phyloP scores from a whole-genome alignment of 257 asterid species.

The Gentiana macrophylla region DNA sequence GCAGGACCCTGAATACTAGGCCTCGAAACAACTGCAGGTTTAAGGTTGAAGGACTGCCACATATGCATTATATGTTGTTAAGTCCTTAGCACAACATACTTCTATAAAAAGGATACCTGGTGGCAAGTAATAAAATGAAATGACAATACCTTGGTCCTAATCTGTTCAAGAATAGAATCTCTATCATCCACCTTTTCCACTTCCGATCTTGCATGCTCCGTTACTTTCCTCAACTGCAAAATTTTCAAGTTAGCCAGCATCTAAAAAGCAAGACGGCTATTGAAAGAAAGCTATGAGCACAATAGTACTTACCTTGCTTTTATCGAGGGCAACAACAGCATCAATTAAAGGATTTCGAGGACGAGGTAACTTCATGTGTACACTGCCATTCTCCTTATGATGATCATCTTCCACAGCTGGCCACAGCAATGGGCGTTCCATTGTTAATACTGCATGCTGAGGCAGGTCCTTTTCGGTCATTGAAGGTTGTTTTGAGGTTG shows the following conservation, averaged over 20 bases:
- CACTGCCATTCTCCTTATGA: slow-evolving; percentile 27
- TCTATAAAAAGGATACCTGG: neutral
- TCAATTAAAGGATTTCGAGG: slow-evolving; percentile 64
- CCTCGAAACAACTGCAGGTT: slow-evolving; percentile 52
- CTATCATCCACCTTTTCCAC: slow-evolving; percentile 53
- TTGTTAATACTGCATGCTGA: slow-evolving; percentile 16
- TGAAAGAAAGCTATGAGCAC: neutral
- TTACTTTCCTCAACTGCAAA: slow-evolving; percentile 78
- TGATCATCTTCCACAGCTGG: slow-evolving; percentile 30
- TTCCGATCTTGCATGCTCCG: slow-evolving; percentile 41
- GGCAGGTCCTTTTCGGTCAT: slow-evolving; percentile 21
- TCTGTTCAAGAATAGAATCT: slow-evolving; percentile 73
- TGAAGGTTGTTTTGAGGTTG: neutral
- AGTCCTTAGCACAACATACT: slow-evolving; percentile 15
- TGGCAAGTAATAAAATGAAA: neutral
- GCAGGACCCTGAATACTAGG: slow-evolving; percentile 64
- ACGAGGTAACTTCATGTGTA: slow-evolving; percentile 41
- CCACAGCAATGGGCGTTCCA: slow-evolving; percentile 23
- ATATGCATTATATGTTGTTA: slow-evolving; percentile 10
- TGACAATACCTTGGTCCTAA: slow-evolving; percentile 57
- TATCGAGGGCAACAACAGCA: slow-evolving; percentile 61
- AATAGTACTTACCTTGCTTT: slow-evolving; percentile 58
- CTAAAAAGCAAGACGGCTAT: slow-evolving; percentile 2
- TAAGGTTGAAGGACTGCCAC: slow-evolving; percentile 78
- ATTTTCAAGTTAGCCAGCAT: slow-evolving; percentile 18